phyloP scores from a whole-genome alignment of 192 early-diverging fungal genomes.

The Kappamyces sp. region DNA sequence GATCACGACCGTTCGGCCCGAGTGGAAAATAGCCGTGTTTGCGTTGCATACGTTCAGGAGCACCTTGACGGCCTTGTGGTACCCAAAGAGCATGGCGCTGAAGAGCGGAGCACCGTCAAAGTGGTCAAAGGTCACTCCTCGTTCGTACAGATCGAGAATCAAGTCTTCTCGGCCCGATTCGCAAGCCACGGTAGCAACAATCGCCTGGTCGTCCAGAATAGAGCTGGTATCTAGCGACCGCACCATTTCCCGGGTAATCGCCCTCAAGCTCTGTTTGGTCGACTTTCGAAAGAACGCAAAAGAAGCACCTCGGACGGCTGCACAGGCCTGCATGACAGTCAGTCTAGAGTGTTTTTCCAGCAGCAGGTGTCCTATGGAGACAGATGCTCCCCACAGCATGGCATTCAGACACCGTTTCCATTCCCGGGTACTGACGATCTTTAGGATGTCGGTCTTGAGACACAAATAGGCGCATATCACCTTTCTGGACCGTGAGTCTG shows the following conservation, averaged over 20 bases:
- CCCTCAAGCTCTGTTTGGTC: background rate
- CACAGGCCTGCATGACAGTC: background rate
- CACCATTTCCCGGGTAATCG: background rate
- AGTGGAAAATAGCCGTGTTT: constrained; percentile 6
- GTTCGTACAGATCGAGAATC: background rate
- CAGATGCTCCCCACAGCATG: background rate
- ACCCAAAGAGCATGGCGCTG: constrained; percentile 2
- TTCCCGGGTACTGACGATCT: background rate
- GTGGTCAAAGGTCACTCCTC: background rate
- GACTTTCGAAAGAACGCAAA: background rate
- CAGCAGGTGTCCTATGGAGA: background rate
- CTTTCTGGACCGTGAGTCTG: background rate
- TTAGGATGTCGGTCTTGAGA: constrained; percentile 1
- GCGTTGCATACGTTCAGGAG: constrained; percentile 1
- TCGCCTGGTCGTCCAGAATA: too few relatives aligned
- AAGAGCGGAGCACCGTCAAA: constrained; percentile 7
- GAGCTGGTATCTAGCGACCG: too few relatives aligned
- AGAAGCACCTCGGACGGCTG: background rate
- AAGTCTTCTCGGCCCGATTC: background rate
- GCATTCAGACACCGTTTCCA: constrained; percentile 5
- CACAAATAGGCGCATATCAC: background rate
- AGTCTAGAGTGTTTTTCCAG: background rate
- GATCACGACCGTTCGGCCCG: background rate
- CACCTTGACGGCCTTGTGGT: background rate
- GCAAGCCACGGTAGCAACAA: background rate